These are phyloP conservation scores for Cicer pinnatifidum DNA, from an alignment of 306 rosid genomes.

Conservation along the genomic window DNA sequence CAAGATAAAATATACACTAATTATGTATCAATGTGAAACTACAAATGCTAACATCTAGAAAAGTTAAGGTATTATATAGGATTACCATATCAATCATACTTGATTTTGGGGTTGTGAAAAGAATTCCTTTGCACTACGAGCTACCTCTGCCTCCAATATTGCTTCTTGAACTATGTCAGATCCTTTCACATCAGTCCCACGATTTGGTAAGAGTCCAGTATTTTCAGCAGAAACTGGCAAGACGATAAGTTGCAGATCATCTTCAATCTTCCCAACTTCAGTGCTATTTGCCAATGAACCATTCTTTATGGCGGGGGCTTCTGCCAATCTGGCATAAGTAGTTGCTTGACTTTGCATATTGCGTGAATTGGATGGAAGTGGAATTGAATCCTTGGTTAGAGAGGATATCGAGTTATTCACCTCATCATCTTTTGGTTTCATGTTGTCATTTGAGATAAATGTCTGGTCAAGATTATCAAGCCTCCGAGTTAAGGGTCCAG, in stretches of 20 bases:
- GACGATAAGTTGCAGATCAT: conserved; percentile 51
- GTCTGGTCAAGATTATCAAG: conserved; percentile 57
- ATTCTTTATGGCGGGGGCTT: conserved; percentile 58
- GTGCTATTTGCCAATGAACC: conserved; percentile 42
- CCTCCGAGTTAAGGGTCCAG: conserved; percentile 72
- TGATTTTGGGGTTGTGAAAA: conserved; percentile 74
- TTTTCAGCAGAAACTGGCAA: conserved; percentile 85
- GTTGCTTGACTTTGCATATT: conserved; percentile 76
- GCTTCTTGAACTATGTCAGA: conserved; percentile 84
- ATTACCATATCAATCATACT: conserved; percentile 46
- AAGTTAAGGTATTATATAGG: conserved; percentile 5
- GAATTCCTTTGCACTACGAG: conserved; percentile 80
- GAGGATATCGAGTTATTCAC: conserved; percentile 36
- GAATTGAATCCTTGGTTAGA: conserved; percentile 49
- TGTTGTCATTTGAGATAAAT: conserved; percentile 40
- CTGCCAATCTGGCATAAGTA: conserved; percentile 72
- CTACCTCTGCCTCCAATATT: conserved; percentile 85
- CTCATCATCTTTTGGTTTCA: conserved; percentile 40
- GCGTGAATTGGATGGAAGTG: conserved; percentile 46
- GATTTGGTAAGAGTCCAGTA: conserved; percentile 70
- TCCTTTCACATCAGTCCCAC: conserved; percentile 62
- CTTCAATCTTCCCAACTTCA: conserved; percentile 46
- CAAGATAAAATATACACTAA: conserved; percentile 10
- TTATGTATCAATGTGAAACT: conserved; percentile 27
- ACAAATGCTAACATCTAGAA: conserved; percentile 36